phyloP scores from a whole-genome alignment of 768 basidiomycete genomes.

The Peribolospora baueri region DNA sequence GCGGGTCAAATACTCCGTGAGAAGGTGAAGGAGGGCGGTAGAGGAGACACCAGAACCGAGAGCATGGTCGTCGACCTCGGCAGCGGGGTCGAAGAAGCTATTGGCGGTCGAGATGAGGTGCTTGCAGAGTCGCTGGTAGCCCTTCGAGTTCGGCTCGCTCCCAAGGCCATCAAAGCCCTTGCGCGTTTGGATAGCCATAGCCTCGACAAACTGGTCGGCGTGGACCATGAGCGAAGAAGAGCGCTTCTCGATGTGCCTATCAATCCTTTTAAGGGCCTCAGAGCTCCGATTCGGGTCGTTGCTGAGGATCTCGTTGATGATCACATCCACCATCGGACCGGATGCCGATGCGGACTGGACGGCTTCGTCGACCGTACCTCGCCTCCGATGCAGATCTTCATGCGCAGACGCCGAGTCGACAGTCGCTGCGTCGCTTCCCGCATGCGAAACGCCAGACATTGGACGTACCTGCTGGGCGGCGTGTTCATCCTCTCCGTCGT shows the following conservation, averaged over 20 bases:
- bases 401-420: neutral
- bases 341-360: neutral
- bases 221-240: slow-evolving; percentile 56
- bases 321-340: slow-evolving; percentile 18
- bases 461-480: too few species aligned
- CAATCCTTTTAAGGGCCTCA: slow-evolving; percentile 78
- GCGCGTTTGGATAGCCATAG: slow-evolving; percentile 71
- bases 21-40: slow-evolving; percentile 56
- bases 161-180: slow-evolving; percentile 46
- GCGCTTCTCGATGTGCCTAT: slow-evolving; percentile 53
- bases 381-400: slow-evolving; percentile 5
- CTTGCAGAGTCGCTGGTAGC: slow-evolving; percentile 63
- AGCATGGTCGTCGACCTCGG: slow-evolving; percentile 26
- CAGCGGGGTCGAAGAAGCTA: slow-evolving; percentile 54
- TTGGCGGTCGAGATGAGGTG: slow-evolving; percentile 92
- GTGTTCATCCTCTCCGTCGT: too few species aligned
- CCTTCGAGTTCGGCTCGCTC: slow-evolving; percentile 13
- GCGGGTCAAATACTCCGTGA: slow-evolving; percentile 47
- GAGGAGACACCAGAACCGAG: slow-evolving; percentile 70
- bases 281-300: slow-evolving; percentile 66
- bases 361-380: neutral
- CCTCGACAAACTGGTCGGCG: slow-evolving; percentile 56
- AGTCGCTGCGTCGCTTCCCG: neutral
- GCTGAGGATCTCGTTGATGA: slow-evolving; percentile 70
- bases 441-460: neutral